phyloP scores from a whole-genome alignment of 306 rosid species.

The Coriaria nepalensis region DNA sequence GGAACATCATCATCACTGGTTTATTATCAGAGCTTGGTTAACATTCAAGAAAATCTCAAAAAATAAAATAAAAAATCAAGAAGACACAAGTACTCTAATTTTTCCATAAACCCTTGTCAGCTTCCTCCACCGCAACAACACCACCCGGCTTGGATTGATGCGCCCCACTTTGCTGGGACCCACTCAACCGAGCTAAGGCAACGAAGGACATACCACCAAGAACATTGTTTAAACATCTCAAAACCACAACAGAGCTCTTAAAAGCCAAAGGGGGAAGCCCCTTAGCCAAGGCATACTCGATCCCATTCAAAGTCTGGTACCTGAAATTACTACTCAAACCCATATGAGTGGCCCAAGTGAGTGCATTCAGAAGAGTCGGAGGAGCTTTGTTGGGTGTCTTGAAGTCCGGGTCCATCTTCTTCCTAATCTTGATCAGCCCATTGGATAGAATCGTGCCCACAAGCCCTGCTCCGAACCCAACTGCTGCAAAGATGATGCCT shows the following conservation, averaged over 20 bases:
- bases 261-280: slow-evolving; percentile 55
- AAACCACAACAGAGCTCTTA: slow-evolving; percentile 67
- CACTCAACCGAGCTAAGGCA: slow-evolving; percentile 66
- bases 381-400: slow-evolving; percentile 85
- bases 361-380: slow-evolving; percentile 60
- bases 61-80: no score
- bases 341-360: slow-evolving; percentile 91
- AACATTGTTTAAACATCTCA: slow-evolving; percentile 68
- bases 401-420: slow-evolving; percentile 80
- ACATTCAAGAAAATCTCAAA: no score
- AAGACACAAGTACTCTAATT: no score
- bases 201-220: slow-evolving; percentile 88
- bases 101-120: no score
- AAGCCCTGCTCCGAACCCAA: slow-evolving; percentile 74
- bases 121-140: slow-evolving; percentile 14
- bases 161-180: slow-evolving; percentile 61
- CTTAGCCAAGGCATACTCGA: slow-evolving; percentile 56
- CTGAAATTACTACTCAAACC: slow-evolving; percentile 75
- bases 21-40: no score
- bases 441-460: slow-evolving; percentile 68
- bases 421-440: slow-evolving; percentile 63
- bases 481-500: slow-evolving; percentile 57
- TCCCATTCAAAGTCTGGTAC: slow-evolving; percentile 76
- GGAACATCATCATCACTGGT: no score
- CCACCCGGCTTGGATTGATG: slow-evolving; percentile 21